These are phyloP conservation scores for Rhexocercosporidium sp. DNA, from an alignment of 2,329 filamentous ascomycete genomes.

Conservation along the genomic window DNA sequence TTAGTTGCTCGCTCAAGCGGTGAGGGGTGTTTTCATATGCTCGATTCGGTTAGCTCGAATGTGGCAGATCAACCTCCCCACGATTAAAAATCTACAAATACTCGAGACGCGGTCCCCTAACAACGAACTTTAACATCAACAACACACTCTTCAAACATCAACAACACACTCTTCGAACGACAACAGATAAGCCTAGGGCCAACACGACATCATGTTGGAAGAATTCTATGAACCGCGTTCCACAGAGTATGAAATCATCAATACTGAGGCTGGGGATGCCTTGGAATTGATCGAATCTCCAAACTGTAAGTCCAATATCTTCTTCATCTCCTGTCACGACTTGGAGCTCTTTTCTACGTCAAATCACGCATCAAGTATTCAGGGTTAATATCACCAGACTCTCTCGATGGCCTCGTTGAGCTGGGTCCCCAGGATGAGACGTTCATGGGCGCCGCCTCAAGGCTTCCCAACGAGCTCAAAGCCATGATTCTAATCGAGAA, in stretches of 20 bases:
- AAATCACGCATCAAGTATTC: background rate
- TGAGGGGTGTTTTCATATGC: too few relatives aligned
- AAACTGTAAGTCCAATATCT: background rate
- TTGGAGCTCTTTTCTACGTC: background rate
- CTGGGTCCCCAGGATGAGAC: background rate
- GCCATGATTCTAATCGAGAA: background rate
- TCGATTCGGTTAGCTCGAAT: too few relatives aligned
- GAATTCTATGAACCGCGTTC: too few relatives aligned
- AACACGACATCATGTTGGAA: too few relatives aligned
- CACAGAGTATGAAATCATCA: background rate
- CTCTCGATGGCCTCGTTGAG: background rate
- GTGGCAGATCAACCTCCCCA: conserved; percentile 1
- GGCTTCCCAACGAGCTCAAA: background rate
- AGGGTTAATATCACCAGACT: background rate
- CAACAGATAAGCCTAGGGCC: too few relatives aligned
- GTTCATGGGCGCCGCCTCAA: background rate
- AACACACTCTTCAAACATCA: background rate
- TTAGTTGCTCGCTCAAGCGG: too few relatives aligned
- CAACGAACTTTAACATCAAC: background rate
- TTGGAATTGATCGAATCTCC: background rate
- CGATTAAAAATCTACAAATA: background rate
- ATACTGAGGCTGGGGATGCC: background rate
- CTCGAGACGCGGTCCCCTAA: background rate
- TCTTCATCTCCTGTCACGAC: background rate
- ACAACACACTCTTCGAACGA: too few relatives aligned